Evolutionary conservation across 116 monocot species (phyloP), one percentile per base, ranked within the genome.

Genomic region (Zostera marina): DNA sequence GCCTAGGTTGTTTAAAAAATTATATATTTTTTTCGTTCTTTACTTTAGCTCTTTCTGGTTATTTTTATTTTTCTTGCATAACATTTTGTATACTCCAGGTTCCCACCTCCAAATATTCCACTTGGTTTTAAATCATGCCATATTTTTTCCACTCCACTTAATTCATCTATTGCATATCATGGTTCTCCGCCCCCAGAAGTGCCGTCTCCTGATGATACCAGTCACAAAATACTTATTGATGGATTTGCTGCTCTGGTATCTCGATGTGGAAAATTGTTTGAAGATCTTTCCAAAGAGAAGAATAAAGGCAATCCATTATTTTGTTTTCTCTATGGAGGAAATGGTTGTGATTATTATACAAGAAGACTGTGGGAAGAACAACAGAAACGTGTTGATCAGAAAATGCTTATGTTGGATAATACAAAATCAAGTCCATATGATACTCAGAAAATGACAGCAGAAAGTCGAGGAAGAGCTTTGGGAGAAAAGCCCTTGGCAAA

Each of bases 301-400:
- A 70, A 88, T 56, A 84, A 65, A 65, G 59, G 67, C 20, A 94
- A 94, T 72, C 84, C 84, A 42, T 52, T 88, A 41, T 94, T 94
- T 67, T 65, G 62, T 67, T 94, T 94, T 60, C 84, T 94, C 17
- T 64, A 11, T 73, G 88, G 79, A 47, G 88, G 88, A 42, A 79
- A 72, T 66, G 94, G 94, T 2, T 73, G 79, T 63, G 63, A 65
- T 61, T 94, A 84, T 64, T 94, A 94, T 72, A 49, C 65, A 49
- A 73, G 88, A 55, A 94, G 79, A 61, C 65, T 94, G 49, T 94
- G 94, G 94, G 94, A 94, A 59, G 74, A 79, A 53, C 81, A 85
- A 62, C 88, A 77, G 45, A 84, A 74, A 61, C 68, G 47, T 62
- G 44, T n/a, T 44, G 67, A 60, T 68, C 73, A 71, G 40, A 63